Evolutionary conservation across 2,329 filamentous ascomycete genomes (phyloP).

Genomic region (Cladosporium sp.): DNA sequence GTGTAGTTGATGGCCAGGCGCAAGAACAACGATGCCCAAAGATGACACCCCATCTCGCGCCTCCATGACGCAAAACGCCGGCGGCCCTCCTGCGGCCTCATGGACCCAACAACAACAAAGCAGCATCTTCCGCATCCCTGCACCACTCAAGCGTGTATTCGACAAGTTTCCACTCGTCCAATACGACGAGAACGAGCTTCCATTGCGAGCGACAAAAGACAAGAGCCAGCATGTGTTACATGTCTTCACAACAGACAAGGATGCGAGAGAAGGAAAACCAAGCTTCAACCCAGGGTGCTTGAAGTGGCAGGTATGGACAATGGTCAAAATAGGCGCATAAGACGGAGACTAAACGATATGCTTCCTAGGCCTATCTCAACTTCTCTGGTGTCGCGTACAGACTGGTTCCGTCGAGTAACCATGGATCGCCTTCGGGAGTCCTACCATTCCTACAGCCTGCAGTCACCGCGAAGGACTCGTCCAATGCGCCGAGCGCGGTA

Average conservation of each 20-base stretch:
- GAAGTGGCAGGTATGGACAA: conserved; percentile 81
- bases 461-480: conserved; percentile 26
- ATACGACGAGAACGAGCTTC: conserved; percentile 74
- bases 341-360: neutral
- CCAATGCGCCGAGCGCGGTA: conserved; percentile 43
- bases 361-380: conserved; percentile 72
- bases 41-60: conserved; percentile 12
- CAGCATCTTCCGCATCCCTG: conserved; percentile 60
- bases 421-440: conserved; percentile 85
- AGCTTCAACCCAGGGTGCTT: conserved; percentile 92
- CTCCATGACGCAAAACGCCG: conserved; percentile 19
- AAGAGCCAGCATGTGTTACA: conserved; percentile 63
- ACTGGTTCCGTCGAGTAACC: conserved; percentile 76
- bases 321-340: neutral
- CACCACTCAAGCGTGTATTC: conserved; percentile 79
- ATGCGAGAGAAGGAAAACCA: conserved; percentile 61
- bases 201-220: conserved; percentile 57
- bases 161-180: conserved; percentile 76
- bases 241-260: conserved; percentile 70
- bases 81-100: conserved; percentile 19
- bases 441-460: conserved; percentile 79
- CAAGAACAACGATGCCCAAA: conserved; percentile 3
- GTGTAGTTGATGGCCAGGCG: neutral
- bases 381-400: conserved; percentile 70
- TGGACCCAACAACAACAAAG: conserved; percentile 14